Base-by-base conservation (phyloP, 768 basidiomycete genomes). In the Naganishia antarctica region DNA sequence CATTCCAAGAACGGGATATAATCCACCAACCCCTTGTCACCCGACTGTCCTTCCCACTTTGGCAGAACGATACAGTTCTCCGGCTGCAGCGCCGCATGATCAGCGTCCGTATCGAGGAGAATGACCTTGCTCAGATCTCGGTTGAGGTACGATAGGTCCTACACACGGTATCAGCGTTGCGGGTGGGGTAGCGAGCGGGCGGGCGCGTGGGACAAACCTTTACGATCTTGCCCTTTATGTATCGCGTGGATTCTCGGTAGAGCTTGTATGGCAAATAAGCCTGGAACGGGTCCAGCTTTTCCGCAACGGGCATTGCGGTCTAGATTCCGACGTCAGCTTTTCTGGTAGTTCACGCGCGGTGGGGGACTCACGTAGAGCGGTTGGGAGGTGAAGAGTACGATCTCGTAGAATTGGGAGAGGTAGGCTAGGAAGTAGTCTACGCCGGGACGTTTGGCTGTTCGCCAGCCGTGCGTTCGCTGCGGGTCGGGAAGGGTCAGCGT, bases 341-440 rank as follows among this genome's bases (percentile, higher is more conserved):
- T 8, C 32, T 4, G 61, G 40, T 23, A 41, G 49, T 32, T 21
- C 43, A 47, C 23, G 41, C 15, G 13, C 16, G 25, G 25, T 21
- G 32, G 3, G 21, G n/a, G 40, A 83, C 89, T 51, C 69, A 94
- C 93, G 77, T 94, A 97, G 71, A 84, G 82, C 62, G 89, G 84
- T 79, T 94, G 91, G 18, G 86, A 83, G 11, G 93, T 98, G 80
- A 98, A 99, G 60, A 99, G 81, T 34, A 98, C 94, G 63, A 98
- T 85, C 81, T 99, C 96, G 76, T 91, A 99, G 80, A 98, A 99
- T 73, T 97, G 94, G 0, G 91, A 90, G 50, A 99, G 84, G 76
- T 99, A 99, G 28, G 85, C 93, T 34, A 99, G 82, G 84, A 99
- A 99, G 79, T 99, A 98, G 74, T 99, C 96, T 16, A 92, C 89